Percentiles rank a stretch among this genome's conserved stretches.
Evolutionary conservation across 2,329 filamentous ascomycete species (phyloP).

Genomic region (Penicillium paneum): DNA sequence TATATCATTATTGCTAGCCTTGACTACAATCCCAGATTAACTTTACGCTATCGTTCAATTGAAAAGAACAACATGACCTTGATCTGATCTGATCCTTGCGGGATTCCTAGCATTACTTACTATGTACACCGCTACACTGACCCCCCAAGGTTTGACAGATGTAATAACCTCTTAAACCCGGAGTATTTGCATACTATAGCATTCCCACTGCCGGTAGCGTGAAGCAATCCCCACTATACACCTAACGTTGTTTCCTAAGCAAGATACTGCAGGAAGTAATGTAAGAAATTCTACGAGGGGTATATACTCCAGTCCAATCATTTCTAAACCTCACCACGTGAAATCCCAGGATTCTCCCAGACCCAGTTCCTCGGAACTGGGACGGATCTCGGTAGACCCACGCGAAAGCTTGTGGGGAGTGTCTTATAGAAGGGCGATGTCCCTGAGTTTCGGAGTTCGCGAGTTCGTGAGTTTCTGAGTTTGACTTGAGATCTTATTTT

Average conservation of each 20-base stretch:
- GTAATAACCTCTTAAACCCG: background rate
- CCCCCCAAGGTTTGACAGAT: background rate
- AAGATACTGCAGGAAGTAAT: background rate
- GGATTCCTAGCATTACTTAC: background rate
- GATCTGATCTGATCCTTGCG: background rate
- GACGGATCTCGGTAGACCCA: conserved; percentile 26
- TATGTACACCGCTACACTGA: background rate
- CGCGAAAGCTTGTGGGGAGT: conserved; percentile 6
- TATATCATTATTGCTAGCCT: background rate
- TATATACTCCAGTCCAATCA: background rate
- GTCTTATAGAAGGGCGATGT: background rate
- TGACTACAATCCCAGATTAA: background rate
- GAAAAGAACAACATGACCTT: background rate
- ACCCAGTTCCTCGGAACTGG: conserved; percentile 19
- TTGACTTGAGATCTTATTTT: background rate
- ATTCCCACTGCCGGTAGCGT: background rate
- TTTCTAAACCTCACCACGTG: background rate
- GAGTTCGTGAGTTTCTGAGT: background rate
- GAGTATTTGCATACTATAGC: background rate
- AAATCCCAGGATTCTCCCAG: background rate
- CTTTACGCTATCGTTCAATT: background rate
- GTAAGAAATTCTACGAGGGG: background rate
- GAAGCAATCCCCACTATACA: background rate
- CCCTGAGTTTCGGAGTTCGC: background rate
- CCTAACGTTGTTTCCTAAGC: background rate